Base-by-base conservation (phyloP, 805 yeast genomes). In the Candida ortonii region DNA sequence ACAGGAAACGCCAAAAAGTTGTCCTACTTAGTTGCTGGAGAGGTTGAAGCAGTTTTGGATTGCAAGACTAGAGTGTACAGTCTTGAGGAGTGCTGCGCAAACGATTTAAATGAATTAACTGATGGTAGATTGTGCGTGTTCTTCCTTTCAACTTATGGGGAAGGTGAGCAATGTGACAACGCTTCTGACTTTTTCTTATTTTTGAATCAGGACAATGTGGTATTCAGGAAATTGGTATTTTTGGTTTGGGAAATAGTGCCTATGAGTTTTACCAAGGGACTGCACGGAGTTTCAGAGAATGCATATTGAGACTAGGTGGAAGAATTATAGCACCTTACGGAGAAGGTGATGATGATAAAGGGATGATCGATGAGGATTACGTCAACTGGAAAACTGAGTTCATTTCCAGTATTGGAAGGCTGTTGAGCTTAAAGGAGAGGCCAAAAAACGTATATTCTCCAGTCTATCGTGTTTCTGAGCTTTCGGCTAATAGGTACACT, bases 141-240 rank as follows among this genome's bases (percentile, higher is more conserved):
- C 52, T 71, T 89, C 52, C 65, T 90, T 55, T 87, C 97, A 17
- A 84, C 96, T 6, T 88, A 89, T 53, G 97, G 97, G 43, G 97
- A 90, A 61, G 97, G 97, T 52, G 97, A 90, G 57, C 95, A 94
- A 46, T 89, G 97, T 19, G 96, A 89, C 56, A 84, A 85, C 50
- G 90, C 95, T 4, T 69, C 74, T 18, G 73, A 72, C 14, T n/a
- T n/a, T n/a, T n/a, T n/a, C n/a, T n/a, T n/a, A n/a, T n/a, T n/a
- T n/a, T n/a, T n/a, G n/a, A n/a, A n/a, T n/a, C n/a, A n/a, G n/a
- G n/a, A n/a, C n/a, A n/a, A n/a, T n/a, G n/a, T n/a, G n/a, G n/a
- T n/a, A n/a, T n/a, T n/a, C n/a, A n/a, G n/a, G n/a, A n/a, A n/a
- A n/a, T 66, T 60, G 73, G 85, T 34, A 65, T 86, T 24, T 90